Base-by-base conservation (phyloP, 805 yeast species). In the Wickerhamomyces xylosicus region DNA sequence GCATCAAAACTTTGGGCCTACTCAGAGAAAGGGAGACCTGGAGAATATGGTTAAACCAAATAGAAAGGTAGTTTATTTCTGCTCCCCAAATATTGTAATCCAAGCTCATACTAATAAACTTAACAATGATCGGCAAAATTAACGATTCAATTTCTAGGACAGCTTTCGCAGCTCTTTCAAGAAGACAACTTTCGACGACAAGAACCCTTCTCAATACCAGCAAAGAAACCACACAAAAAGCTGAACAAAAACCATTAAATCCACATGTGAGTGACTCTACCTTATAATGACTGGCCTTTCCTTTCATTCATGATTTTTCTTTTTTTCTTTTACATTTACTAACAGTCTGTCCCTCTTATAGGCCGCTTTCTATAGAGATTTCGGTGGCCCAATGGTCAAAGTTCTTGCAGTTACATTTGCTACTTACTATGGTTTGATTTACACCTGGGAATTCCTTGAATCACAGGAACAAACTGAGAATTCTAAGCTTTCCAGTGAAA, bases 361-460 rank as follows among this genome's bases (percentile, higher is more conserved):
- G 57, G 48, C 54, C 13, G 52, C 50, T 14, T 69, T 74, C 49
- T 74, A 74, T 47, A 59, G 65, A 42, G 64, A 63, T 29, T 66
- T 70, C 46, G 71, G 67, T 1, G 57, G 50, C 19, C 78, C 79
- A 1, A 59, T 69, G 35, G 40, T 64, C 4, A 73, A 69, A 43
- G 65, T 71, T 15, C 53, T 72, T 27, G 57, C 57, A 0, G 39
- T 70, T 7, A 66, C 75, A 5, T 60, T 71, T 37, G 65, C 56
- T 2, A 66, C 76, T 0, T 74, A 68, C 44, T 74, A 69, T 43
- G 53, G 67, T 0, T 43, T 74, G 47, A 52, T 52, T n/a, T 69
- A 61, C 35, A 45, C 66, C 8, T 69, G 72, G 76, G 69, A 57
- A 39, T 62, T 44, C 38, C 54, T 69, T 13, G 76, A 67, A 17